Evolutionary conservation across 148 eudicot genomes (phyloP), one percentile per base, ranked within the genome.

Genomic region (Hydrangea macrophylla): DNA sequence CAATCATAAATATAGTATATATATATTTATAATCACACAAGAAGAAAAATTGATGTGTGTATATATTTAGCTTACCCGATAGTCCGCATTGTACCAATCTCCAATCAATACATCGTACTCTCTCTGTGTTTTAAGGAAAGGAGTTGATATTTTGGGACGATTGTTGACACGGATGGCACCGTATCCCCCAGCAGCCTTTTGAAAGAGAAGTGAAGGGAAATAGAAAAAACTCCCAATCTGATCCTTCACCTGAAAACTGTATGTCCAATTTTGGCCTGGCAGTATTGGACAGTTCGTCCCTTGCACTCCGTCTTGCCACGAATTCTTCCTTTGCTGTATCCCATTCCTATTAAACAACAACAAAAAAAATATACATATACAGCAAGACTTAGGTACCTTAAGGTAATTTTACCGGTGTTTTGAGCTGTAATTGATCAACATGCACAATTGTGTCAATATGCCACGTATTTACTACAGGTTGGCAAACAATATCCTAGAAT

Each of bases 141-240:
- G 79, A 48, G 50, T 1, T 2, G 70, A 44, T 7, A 70, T 51
- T 1, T 3, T 10, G 6, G 30, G 28, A 5, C 60, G 48, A 9
- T 50, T 58, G 35, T 64, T 51, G 25, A 76, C 39, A 26, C 74
- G 64, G 25, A 76, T 70, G n/a, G 74, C 28, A 13, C 79, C 79
- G 35, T 64, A 76, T 0, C 79, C 79, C 6, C 79, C 79, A 6
- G 75, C 79, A 2, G 75, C 74, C 33, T 76, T 76, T 8, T 76
- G 79, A 11, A 70, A 65, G 32, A 44, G 45, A 9, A 75, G 70
- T 7, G 73, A 69, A 10, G 78, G 78, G 54, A 62, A n/a, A n/a
- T n/a, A n/a, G n/a, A n/a, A n/a, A n/a, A n/a, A n/a, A n/a, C n/a
- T n/a, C n/a, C n/a, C n/a, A 75, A 75, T 70, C 25, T 75, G 79